These are phyloP conservation scores for Colletotrichum filicis DNA, from an alignment of 2,329 filamentous ascomycete species.

Conservation along the genomic window DNA sequence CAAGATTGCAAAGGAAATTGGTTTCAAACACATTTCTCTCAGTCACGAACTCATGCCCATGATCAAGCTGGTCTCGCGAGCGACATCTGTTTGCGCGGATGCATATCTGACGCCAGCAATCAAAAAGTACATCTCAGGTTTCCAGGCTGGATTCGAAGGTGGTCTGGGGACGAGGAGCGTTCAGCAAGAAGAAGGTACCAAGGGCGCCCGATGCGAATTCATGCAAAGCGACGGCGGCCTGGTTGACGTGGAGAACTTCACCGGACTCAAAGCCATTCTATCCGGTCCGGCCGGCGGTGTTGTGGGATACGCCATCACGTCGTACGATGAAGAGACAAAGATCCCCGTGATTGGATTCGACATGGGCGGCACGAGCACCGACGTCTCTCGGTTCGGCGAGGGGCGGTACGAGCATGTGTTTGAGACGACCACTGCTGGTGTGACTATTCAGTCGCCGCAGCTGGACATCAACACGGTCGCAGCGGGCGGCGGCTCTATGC, in stretches of 20 bases:
- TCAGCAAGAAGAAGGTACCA: slow-evolving; percentile 70
- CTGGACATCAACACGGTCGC: slow-evolving; percentile 96
- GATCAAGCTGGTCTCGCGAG: slow-evolving; percentile 83
- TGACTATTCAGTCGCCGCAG: slow-evolving; percentile 92
- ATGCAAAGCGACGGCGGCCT: slow-evolving; percentile 89
- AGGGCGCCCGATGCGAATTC: slow-evolving; percentile 87
- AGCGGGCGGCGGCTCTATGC: slow-evolving; percentile 84
- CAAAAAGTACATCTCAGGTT: slow-evolving; percentile 78
- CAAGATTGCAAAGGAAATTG: slow-evolving; percentile 80
- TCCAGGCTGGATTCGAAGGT: slow-evolving; percentile 83
- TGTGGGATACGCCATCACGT: slow-evolving; percentile 91
- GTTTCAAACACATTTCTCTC: slow-evolving; percentile 84
- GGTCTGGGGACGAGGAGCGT: slow-evolving; percentile 82
- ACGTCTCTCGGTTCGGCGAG: slow-evolving; percentile 87
- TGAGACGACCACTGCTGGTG: slow-evolving; percentile 92
- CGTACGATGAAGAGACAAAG: slow-evolving; percentile 84
- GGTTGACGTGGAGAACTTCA: slow-evolving; percentile 83
- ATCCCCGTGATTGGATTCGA: slow-evolving; percentile 94
- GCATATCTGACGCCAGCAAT: slow-evolving; percentile 85
- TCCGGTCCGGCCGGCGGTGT: slow-evolving; percentile 94
- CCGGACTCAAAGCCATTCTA: slow-evolving; percentile 84
- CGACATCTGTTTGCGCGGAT: slow-evolving; percentile 82
- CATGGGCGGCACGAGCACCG: slow-evolving; percentile 94
- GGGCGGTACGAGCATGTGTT: slow-evolving; percentile 94
- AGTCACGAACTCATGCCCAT: slow-evolving; percentile 84